Evolutionary conservation across 2,329 filamentous ascomycete species (phyloP).

Genomic region (Beauveria brongniartii): DNA sequence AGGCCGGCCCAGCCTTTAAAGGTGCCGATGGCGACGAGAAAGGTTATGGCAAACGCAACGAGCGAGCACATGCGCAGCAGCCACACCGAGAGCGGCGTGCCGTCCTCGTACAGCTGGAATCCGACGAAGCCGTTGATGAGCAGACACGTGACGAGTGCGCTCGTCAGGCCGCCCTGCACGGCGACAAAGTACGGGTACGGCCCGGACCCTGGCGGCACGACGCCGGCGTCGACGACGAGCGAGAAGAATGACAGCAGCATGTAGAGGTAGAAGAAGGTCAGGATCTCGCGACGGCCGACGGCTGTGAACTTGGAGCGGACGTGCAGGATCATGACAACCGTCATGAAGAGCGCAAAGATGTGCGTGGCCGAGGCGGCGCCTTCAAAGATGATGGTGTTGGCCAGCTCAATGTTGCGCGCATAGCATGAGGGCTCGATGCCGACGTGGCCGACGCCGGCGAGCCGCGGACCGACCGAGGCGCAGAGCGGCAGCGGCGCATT

Average conservation of each 20-base stretch:
- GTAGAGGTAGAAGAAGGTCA: constrained; percentile 96
- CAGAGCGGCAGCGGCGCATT: constrained; percentile 83
- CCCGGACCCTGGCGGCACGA: constrained; percentile 71
- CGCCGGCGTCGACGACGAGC: constrained; percentile 84
- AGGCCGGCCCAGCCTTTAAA: constrained; percentile 89
- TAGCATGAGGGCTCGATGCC: constrained; percentile 89
- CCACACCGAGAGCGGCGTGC: constrained; percentile 89
- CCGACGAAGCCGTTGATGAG: constrained; percentile 97
- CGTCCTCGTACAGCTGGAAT: constrained; percentile 97
- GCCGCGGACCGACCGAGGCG: constrained; percentile 70
- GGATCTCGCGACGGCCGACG: constrained; percentile 68
- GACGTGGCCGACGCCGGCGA: constrained; percentile 55
- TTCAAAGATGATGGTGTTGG: constrained; percentile 98
- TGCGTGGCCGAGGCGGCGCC: constrained; percentile 86
- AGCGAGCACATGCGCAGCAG: constrained; percentile 72
- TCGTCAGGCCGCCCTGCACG: constrained; percentile 75
- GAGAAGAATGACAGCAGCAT: constrained; percentile 84
- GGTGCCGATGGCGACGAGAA: constrained; percentile 80
- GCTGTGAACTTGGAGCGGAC: constrained; percentile 97
- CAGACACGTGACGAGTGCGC: constrained; percentile 78
- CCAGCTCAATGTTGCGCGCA: constrained; percentile 87
- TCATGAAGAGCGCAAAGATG: constrained; percentile 85
- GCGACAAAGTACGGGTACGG: constrained; percentile 89
- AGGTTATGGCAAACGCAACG: constrained; percentile 77
- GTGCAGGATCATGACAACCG: constrained; percentile 88